phyloP scores from a whole-genome alignment of 495 filamentous ascomycete species.

The Penicilliopsis zonata region DNA sequence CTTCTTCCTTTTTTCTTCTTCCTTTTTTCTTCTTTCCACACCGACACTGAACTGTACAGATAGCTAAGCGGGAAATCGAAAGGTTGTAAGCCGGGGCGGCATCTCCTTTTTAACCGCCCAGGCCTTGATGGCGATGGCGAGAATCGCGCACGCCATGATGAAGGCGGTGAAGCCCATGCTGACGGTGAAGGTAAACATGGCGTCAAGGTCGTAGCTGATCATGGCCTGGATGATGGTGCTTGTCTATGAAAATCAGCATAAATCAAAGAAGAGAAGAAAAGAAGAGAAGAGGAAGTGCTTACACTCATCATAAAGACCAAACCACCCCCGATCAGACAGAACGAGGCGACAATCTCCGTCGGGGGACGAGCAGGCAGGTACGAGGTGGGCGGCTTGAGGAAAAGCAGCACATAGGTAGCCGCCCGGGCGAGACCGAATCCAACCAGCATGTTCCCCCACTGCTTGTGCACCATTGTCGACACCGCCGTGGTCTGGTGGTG shows the following conservation, averaged over 20 bases:
- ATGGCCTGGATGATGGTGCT: constrained; percentile 66
- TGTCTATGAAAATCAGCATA: constrained; percentile 30
- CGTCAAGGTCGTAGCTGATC: constrained; percentile 56
- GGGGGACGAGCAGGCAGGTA: constrained; percentile 83
- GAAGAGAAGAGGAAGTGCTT: constrained; percentile 20
- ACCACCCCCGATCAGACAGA: constrained; percentile 80
- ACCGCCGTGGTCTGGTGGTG: constrained; percentile 80
- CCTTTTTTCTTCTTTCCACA: too few relatives aligned
- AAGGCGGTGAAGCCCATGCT: constrained; percentile 74
- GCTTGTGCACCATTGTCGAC: constrained; percentile 85
- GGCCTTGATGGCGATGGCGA: constrained; percentile 77
- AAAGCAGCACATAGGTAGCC: constrained; percentile 70
- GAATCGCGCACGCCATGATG: constrained; percentile 73
- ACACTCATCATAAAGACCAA: constrained; percentile 90
- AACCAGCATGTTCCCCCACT: constrained; percentile 83
- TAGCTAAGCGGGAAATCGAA: constrained; percentile 11
- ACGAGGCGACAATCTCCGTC: constrained; percentile 72
- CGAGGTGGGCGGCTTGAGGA: constrained; percentile 71
- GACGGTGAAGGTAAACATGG: constrained; percentile 92
- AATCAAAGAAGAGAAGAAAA: not conserved
- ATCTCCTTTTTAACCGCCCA: constrained; percentile 64
- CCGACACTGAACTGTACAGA: not conserved
- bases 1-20: too few relatives aligned
- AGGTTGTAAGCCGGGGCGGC: constrained; percentile 12
- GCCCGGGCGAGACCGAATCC: constrained; percentile 68